These are phyloP conservation scores for Amanita exitialis DNA, from an alignment of 768 basidiomycete genomes.

Conservation along the genomic window DNA sequence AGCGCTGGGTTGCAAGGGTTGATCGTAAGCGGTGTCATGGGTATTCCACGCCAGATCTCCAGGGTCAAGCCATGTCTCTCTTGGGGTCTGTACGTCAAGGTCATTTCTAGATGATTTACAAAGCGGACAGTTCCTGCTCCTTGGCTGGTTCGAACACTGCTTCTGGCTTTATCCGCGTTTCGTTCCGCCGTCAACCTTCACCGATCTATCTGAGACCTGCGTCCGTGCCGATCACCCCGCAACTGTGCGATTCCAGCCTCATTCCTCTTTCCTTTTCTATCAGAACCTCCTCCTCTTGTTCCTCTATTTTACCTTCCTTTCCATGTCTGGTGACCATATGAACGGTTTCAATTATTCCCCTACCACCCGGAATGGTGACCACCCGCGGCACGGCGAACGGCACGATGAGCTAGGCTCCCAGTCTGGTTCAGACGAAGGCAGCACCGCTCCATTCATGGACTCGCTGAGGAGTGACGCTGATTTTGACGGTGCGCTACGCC, in stretches of 20 bases:
- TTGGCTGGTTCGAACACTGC: constrained; percentile 21
- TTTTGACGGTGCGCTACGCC: constrained; percentile 30
- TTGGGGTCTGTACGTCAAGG: constrained; percentile 39
- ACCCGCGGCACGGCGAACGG: constrained; percentile 17
- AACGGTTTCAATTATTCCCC: constrained; percentile 6
- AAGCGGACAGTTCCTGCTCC: constrained; percentile 21
- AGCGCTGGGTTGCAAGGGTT: constrained; percentile 31
- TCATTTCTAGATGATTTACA: constrained; percentile 19
- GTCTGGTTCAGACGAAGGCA: constrained; percentile 50
- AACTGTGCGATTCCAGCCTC: constrained; percentile 17
- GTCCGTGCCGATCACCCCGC: constrained; percentile 30
- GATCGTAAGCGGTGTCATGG: constrained; percentile 32
- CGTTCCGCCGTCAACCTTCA: constrained; percentile 29
- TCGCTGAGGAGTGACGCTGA: constrained; percentile 30
- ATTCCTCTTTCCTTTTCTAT: constrained; percentile 10
- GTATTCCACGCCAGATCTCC: constrained; percentile 34
- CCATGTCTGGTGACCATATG: constrained; percentile 15
- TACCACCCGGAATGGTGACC: constrained; percentile 17
- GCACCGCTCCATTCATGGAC: constrained; percentile 24
- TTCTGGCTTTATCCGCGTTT: constrained; percentile 31
- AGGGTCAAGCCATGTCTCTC: constrained; percentile 28
- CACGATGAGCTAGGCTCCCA: constrained; percentile 40
- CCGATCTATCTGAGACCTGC: constrained; percentile 33
- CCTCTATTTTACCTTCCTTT: constrained; percentile 19
- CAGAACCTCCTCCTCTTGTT: constrained; percentile 8